Base-by-base conservation (phyloP, 2,329 filamentous ascomycete genomes). In the Scedosporium minutisporum region DNA sequence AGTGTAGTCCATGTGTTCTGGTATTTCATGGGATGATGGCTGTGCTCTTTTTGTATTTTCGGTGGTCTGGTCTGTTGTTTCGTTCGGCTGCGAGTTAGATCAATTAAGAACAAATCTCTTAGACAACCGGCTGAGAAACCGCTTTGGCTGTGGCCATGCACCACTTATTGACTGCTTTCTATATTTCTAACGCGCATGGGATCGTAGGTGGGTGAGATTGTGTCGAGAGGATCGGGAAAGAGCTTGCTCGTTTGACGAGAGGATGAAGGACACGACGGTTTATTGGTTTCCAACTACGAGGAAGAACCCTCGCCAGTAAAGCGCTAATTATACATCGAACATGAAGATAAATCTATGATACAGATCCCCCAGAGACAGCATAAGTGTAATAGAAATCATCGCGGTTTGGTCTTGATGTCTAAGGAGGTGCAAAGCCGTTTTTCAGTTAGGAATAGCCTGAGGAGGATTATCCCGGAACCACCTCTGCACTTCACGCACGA, bases 11-110 rank as follows among this genome's bases (percentile, higher is more conserved):
- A 18, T 33, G 42, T n/a, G 42, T 16, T 18, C n/a, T 16, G 16
- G 16, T 46, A 46, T 46, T 46, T 46, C 42, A 5, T 46, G 18
- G 29, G 29, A n/a, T 46, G 42, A 46, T 46, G 16, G 42, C 42
- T 46, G 29, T 33, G 29, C 29, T 9, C 6, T 9, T 33, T 33
- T 33, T 1, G 29, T 33, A 6, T 33, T 46, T 18, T 46, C 42
- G 42, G 18, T 18, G 14, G 42, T 16, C 66, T 68, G 62, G 65
- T 69, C 42, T 18, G 42, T 16, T 16, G 42, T 46, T 16, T 18
- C 16, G 42, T 33, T 33, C 29, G 29, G 29, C 29, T 33, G 29
- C 6, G 7, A 9, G 29, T 33, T 33, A 33, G 29, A 33, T 33
- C 29, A 33, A 33, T 33, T 33, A 33, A 6, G 29, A 7, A 6